Base-by-base conservation (phyloP, 805 yeast species). In the Candida sanyiensis region DNA sequence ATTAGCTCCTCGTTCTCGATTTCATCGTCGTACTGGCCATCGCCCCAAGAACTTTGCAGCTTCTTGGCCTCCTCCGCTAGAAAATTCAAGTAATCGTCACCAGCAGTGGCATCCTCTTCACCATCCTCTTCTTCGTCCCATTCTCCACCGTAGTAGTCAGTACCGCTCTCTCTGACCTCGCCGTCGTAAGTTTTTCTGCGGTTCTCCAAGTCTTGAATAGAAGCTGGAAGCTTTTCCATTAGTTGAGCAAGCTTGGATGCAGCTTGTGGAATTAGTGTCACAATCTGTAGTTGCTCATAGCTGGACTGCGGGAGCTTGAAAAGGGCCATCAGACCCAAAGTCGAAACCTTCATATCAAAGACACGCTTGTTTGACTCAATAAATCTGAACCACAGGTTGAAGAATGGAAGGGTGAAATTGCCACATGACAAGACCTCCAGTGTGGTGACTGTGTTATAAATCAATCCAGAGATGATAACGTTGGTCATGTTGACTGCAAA, bases 1-100 rank as follows among this genome's bases (percentile, higher is more conserved):
- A 80, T 78, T 32, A 84, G 69, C 7, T 83, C 93, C 35, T 83
- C 93, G 36, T 75, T 82, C 28, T 83, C 90, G 34, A 82, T 90
- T 34, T 75, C 82, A 26, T 58, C 42, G 20, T 35, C 80, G 28
- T 59, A 82, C 24, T 59, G 46, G 17, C 40, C 82, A 26, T 61
- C 65, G 15, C 58, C 63, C 33, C 48, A 53, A 36, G 54, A 58
- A 32, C 57, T 53, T 30, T 60, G 57, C 36, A 67, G 47, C 36
- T 62, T 63, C 19, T 56, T 64, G 8, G 70, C 61, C 43, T 74
- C 75, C 18, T 62, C 57, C 13, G 66, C 64, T 40, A 79, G 57
- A 48, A 72, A 73, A 20, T 70, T 64, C 40, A 73, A 56, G 46
- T 73, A 75, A 30, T 72, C 73, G 35, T 69, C 67, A n/a, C 59